Evolutionary conservation across 1,139 yeast genomes (phyloP), one percentile per base, ranked within the genome.

Genomic region (Saccharomycopsis crataegensis): DNA sequence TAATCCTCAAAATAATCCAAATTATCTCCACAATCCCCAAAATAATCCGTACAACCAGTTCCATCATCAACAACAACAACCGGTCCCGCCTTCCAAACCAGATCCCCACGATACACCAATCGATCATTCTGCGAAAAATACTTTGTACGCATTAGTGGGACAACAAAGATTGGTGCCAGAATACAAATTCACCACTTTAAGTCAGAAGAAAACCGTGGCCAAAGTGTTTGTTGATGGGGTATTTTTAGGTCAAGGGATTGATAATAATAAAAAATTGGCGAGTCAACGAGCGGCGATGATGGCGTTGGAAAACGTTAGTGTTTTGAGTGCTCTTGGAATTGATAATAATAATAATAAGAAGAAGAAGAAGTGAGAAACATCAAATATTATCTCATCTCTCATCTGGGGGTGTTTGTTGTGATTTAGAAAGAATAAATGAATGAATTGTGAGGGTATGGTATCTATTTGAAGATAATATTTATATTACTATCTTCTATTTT

Each of bases 211-310:
- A 28, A 16, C 36, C 14, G 14, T 8, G 9, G 32, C 53, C n/a
- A 12, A 40, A 9, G 50, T 46, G 28, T 45, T 22, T 40, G 46
- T 50, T 2, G 28, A 46, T 22, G 44, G 31, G 5, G n/a, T 37
- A 8, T 8, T 14, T 8, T 12, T 50, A 6, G 53, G 53, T n/a
- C n/a, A 42, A 11, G 53, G 53, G 5, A 17, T 45, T 5, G 49
- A 49, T 17, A 36, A 31, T 12, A 45, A 38, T 17, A 50, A 40
- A 17, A 46, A 44, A 8, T 9, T 38, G 6, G 50, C 53, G 11
- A 46, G 53, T 31, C 49, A 50, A 33, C 16, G 48, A 16, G 53
- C 53, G 3, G 53, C 53, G n/a, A 44, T 50, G 49, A 17, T 22
- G 34, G 53, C 53, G 8, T 40, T 50, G 12, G 12, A 22, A 9